Conservation (phyloP, 257 asterid genomes). For the Solanum virginianum region DNA sequence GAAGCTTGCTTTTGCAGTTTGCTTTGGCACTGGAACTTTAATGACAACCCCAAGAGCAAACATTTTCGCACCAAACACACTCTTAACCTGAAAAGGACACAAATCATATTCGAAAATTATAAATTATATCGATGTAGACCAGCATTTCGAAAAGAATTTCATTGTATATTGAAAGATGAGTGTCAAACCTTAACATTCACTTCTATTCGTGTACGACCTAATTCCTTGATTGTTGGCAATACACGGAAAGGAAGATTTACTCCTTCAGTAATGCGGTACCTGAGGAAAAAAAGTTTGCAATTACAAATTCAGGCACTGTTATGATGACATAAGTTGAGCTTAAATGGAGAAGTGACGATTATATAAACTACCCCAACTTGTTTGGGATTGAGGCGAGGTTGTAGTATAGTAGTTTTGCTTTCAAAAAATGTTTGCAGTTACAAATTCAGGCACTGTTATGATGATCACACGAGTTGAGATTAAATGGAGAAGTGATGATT, state of each 20-base stretch:
- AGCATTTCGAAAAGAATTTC: background rate
- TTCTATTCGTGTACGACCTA: slow-evolving; percentile 99
- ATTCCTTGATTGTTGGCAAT: slow-evolving; percentile 94
- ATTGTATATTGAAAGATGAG: slow-evolving; percentile 1
- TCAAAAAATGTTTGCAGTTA: background rate
- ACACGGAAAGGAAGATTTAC: slow-evolving; percentile 99
- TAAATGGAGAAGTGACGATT: no score
- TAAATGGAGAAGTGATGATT: background rate
- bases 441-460: background rate
- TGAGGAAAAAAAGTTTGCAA: slow-evolving; percentile 8
- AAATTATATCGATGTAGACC: background rate
- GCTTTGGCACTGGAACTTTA: slow-evolving; percentile 99
- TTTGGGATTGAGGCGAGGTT: no score
- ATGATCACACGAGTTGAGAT: background rate
- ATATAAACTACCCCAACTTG: no score
- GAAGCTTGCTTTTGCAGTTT: slow-evolving; percentile 95
- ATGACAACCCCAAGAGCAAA: slow-evolving; percentile 97
- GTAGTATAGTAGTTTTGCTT: no score
- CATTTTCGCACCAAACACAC: slow-evolving; percentile 99
- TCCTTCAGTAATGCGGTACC: slow-evolving; percentile 98
- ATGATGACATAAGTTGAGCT: background rate
- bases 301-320: background rate
- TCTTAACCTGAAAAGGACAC: slow-evolving; percentile 64
- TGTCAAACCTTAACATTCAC: slow-evolving; percentile 91
- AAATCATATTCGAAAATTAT: background rate